These are phyloP conservation scores for Cudoniella acicularis DNA, from an alignment of 495 filamentous ascomycete species.

Conservation along the genomic window DNA sequence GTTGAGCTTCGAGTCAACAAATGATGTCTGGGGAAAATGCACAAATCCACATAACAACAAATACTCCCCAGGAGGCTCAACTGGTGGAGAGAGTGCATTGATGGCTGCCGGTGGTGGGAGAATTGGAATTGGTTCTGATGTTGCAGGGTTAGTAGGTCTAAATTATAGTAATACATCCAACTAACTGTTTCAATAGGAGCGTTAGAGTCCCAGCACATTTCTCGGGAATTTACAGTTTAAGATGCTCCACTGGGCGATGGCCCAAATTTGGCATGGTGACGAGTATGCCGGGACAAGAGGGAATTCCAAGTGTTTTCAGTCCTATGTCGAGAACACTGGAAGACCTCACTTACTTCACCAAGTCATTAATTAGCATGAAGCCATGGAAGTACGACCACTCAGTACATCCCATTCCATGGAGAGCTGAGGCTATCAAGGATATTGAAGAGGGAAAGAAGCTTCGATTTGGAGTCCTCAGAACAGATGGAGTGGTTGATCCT, in stretches of 20 bases:
- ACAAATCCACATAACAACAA: slow-evolving; percentile 77
- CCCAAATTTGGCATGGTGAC: slow-evolving; percentile 81
- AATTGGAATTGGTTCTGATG: slow-evolving; percentile 85
- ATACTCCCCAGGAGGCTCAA: slow-evolving; percentile 90
- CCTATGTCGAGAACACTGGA: slow-evolving; percentile 88
- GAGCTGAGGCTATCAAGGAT: slow-evolving; percentile 53
- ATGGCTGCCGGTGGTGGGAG: slow-evolving; percentile 80
- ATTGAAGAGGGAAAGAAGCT: slow-evolving; percentile 58
- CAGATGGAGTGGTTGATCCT: slow-evolving; percentile 84
- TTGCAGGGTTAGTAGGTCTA: neutral
- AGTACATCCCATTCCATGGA: slow-evolving; percentile 83
- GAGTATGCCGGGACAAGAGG: slow-evolving; percentile 93
- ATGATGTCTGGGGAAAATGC: slow-evolving; percentile 82
- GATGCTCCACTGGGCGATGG: slow-evolving; percentile 96
- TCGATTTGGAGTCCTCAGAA: slow-evolving; percentile 72
- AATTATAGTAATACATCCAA: neutral
- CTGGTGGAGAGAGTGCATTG: slow-evolving; percentile 83
- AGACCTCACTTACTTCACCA: slow-evolving; percentile 84
- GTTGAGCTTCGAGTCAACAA: slow-evolving; percentile 86
- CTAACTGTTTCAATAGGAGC: slow-evolving; percentile 47
- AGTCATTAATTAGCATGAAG: slow-evolving; percentile 72
- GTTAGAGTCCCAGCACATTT: slow-evolving; percentile 89
- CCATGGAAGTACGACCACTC: slow-evolving; percentile 90
- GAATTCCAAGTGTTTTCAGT: slow-evolving; percentile 82
- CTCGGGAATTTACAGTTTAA: slow-evolving; percentile 82